Evolutionary conservation across 2,329 filamentous ascomycete genomes (phyloP).

Genomic region (Tolypocladium endophyticum): DNA sequence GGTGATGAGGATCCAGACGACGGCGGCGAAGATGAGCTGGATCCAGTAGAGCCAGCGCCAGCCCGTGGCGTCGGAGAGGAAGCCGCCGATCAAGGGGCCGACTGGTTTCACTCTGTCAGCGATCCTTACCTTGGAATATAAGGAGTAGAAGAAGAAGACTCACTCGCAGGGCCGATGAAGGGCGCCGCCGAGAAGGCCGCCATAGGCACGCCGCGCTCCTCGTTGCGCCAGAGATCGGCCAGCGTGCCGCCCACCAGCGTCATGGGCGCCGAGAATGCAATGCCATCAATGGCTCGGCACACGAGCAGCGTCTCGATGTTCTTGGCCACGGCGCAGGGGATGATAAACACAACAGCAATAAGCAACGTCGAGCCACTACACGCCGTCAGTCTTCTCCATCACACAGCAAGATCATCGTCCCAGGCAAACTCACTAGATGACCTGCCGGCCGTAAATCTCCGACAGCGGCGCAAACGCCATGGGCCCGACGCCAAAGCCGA

Average conservation of each 20-base stretch:
- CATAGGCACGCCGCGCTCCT: constrained; percentile 81
- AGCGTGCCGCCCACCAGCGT: constrained; percentile 75
- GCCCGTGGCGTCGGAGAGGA: constrained; percentile 55
- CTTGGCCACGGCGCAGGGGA: constrained; percentile 66
- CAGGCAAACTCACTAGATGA: constrained; percentile 48
- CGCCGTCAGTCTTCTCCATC: constrained; percentile 2
- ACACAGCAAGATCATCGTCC: not conserved
- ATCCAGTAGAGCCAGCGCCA: constrained; percentile 88
- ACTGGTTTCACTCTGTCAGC: constrained; percentile 25
- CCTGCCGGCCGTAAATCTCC: constrained; percentile 61
- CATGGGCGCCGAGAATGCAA: constrained; percentile 79
- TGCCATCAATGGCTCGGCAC: constrained; percentile 68
- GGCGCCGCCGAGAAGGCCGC: constrained; percentile 75
- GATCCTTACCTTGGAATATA: no score
- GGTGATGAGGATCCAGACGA: constrained; percentile 65
- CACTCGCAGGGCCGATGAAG: constrained; percentile 67
- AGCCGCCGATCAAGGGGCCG: constrained; percentile 68
- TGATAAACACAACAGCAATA: constrained; percentile 66
- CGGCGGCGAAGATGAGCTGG: constrained; percentile 62
- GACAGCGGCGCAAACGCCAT: constrained; percentile 72
- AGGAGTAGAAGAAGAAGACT: constrained; percentile 7
- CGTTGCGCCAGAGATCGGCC: constrained; percentile 73
- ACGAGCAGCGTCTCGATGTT: constrained; percentile 70
- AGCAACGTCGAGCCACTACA: constrained; percentile 48
- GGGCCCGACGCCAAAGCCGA: constrained; percentile 73